Base-by-base conservation (phyloP, 345 rosid genomes). In the Melaleuca alternifolia region DNA sequence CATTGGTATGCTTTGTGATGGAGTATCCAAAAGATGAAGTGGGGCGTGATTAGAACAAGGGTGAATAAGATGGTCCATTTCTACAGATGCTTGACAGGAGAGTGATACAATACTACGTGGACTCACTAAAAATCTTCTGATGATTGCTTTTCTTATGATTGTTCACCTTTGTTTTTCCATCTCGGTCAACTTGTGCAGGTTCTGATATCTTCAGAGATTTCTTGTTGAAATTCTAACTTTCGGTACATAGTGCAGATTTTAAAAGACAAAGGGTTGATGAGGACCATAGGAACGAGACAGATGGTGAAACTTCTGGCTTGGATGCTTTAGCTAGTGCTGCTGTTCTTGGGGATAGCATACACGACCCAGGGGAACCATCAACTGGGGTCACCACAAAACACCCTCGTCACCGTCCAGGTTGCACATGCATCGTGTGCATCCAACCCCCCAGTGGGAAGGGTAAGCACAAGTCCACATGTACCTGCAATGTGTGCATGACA, bases 361-460 rank as follows among this genome's bases (percentile, higher is more conserved):
- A 91, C 51, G 95, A 91, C 71, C 94, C 90, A 85, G 92, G 94
- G 51, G 91, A 94, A 6, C 86, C 89, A 8, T 82, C 89, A 12
- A 95, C 93, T 82, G 99, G 81, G 81, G 48, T 71, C 48, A 97
- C 99, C 10, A 97, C 99, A 46, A 96, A 91, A 89, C 99, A 98
- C 91, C 99, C 99, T 16, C 91, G 99, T 86, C 99, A 98, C 89
- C 89, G 98, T 21, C 93, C 96, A 52, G 99, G 99, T 61, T 98
- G 99, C 91, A 83, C 94, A 82, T 98, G 99, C 92, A 98, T 98
- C 18, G 98, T 96, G 15, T 97, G 99, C 92, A 98, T 96, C 90
- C 99, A 98, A 88, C 99, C 99, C 24, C 99, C 99, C 50, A 96
- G 99, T 79, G 99, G 99, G 79, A 95, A 93, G 92, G 97, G 96